Evolutionary conservation across 2,329 filamentous ascomycete species (phyloP).

Genomic region (Ophiocordyceps robertsii): DNA sequence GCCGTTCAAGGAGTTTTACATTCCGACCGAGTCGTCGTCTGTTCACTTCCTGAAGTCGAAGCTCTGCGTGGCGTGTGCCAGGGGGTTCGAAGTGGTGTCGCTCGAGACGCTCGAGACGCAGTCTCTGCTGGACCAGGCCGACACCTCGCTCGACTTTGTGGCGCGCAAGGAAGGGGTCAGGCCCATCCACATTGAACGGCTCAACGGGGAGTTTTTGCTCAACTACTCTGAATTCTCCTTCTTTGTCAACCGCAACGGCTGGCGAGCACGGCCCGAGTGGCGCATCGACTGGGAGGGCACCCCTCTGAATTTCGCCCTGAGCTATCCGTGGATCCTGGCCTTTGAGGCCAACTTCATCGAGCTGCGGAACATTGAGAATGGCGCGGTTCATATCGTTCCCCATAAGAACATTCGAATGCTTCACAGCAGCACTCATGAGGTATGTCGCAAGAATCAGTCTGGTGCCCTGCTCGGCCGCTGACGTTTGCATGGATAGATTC

Average conservation of each 20-base stretch:
- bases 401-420: constrained; percentile 96
- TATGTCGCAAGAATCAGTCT: constrained; percentile 27
- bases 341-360: constrained; percentile 98
- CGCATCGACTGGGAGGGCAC: constrained; percentile 94
- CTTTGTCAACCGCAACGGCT: constrained; percentile 97
- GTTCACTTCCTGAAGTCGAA: constrained; percentile 97
- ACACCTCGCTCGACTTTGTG: constrained; percentile 95
- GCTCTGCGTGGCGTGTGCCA: constrained; percentile 86
- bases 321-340: constrained; percentile 91
- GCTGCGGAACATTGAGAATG: constrained; percentile 87
- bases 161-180: constrained; percentile 85
- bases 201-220: constrained; percentile 92
- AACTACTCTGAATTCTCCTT: constrained; percentile 99
- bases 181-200: constrained; percentile 92
- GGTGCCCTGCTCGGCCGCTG: neutral
- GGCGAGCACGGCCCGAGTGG: constrained; percentile 93
- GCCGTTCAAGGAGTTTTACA: constrained; percentile 98
- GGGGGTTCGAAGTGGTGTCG: constrained; percentile 93
- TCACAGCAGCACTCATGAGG: constrained; percentile 93
- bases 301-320: constrained; percentile 83
- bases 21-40: constrained; percentile 93
- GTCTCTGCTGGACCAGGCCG: constrained; percentile 89
- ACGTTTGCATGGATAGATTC: constrained; percentile 46
- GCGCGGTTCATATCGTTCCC: constrained; percentile 88
- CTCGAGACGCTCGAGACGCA: constrained; percentile 97